A percentile compares a stretch with the other conserved stretches of the same genome.
Conservation (phyloP, 1,284 basidiomycete genomes). For the Fomitiporia mediterranea region DNA sequence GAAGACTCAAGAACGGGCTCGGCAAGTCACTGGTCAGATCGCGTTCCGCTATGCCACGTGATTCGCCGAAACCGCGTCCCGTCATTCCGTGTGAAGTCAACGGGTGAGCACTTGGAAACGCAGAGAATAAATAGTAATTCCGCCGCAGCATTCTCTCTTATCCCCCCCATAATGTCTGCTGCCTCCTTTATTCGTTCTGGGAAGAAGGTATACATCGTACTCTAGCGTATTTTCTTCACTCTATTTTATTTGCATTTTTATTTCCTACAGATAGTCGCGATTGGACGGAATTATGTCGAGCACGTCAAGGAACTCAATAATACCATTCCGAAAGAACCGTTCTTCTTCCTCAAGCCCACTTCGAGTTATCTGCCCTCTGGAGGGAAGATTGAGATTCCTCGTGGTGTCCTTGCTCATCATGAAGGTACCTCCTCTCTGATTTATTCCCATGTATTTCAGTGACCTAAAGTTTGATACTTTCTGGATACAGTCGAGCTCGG, state of each 20-base stretch:
- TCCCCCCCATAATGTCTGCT: slow-evolving; percentile 11
- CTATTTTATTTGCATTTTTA: neutral
- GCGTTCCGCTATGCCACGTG: neutral
- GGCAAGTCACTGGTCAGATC: neutral
- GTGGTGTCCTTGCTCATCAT: slow-evolving; percentile 81
- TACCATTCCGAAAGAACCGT: slow-evolving; percentile 87
- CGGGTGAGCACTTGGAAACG: too few relatives aligned
- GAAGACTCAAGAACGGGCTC: too few relatives aligned
- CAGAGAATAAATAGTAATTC: neutral
- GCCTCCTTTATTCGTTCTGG: slow-evolving; percentile 14
- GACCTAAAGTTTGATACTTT: neutral
- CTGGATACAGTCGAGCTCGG: slow-evolving; percentile 82
- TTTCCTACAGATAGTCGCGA: slow-evolving; percentile 72
- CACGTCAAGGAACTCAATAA: slow-evolving; percentile 94
- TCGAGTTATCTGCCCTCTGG: slow-evolving; percentile 80
- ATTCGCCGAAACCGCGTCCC: neutral
- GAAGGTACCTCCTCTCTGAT: slow-evolving; percentile 60
- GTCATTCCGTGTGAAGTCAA: too few relatives aligned
- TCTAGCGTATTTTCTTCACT: neutral
- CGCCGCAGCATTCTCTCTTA: neutral
- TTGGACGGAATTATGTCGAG: slow-evolving; percentile 80
- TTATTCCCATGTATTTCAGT: too few relatives aligned
- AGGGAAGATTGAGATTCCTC: slow-evolving; percentile 82
- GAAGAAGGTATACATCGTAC: slow-evolving; percentile 15
- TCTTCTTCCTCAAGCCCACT: slow-evolving; percentile 98